Conservation (phyloP, 2,329 filamentous ascomycete species). For the Beauveria caledonica region DNA sequence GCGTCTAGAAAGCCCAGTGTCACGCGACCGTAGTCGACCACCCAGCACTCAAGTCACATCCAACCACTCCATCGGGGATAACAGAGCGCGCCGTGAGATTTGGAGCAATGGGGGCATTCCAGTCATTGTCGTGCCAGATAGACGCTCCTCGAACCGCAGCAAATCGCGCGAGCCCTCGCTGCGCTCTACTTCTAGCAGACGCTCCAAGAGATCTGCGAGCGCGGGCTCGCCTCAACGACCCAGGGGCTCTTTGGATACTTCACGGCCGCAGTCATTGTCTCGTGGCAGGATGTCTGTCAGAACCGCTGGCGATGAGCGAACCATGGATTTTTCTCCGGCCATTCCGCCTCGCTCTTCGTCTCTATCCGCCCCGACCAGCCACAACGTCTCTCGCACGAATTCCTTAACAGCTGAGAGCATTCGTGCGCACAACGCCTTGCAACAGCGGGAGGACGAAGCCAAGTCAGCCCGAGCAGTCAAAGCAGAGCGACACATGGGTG, state of each 20-base stretch:
- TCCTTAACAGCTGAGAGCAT: slow-evolving; percentile 53
- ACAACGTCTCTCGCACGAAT: slow-evolving; percentile 44
- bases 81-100: slow-evolving; percentile 49
- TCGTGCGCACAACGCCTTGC: slow-evolving; percentile 42
- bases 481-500: slow-evolving; percentile 16
- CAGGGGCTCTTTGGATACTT: slow-evolving; percentile 16
- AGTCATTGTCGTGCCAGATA: slow-evolving; percentile 53
- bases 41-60: slow-evolving; percentile 38
- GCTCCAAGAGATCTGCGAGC: slow-evolving; percentile 46
- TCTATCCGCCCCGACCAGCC: slow-evolving; percentile 53
- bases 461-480: slow-evolving; percentile 16
- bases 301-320: slow-evolving; percentile 35
- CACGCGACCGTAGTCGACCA: slow-evolving; percentile 16
- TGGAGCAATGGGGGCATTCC: slow-evolving; percentile 53
- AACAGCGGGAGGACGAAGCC: slow-evolving; percentile 15
- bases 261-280: background rate
- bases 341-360: slow-evolving; percentile 52
- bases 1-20: background rate
- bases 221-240: slow-evolving; percentile 33
- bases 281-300: background rate
- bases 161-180: slow-evolving; percentile 47
- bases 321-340: slow-evolving; percentile 51
- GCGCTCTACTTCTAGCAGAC: slow-evolving; percentile 52
- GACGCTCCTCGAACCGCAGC: slow-evolving; percentile 45
- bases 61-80: slow-evolving; percentile 18